Evolutionary conservation across 176 grass and related monocot genomes (phyloP).

Genomic region (Raddia distichophylla): DNA sequence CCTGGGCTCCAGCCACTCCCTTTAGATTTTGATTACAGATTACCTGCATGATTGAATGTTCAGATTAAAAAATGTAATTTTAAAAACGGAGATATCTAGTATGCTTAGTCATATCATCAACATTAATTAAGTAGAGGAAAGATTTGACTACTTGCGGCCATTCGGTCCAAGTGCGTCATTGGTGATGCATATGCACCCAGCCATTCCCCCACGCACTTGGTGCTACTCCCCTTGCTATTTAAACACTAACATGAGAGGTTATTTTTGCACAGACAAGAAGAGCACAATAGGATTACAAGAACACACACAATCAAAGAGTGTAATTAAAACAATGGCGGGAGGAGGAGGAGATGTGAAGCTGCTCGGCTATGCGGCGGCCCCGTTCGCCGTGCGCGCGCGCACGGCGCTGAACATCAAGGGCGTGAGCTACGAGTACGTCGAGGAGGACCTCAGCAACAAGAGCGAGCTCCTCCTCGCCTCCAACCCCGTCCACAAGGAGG

Average conservation of each 20-base stretch:
- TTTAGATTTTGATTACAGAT: too few relatives aligned
- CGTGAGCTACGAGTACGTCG: conserved; percentile 41
- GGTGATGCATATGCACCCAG: conserved; percentile 33
- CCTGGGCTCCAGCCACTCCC: too few relatives aligned
- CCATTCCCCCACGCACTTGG: not conserved
- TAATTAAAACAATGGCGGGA: not conserved
- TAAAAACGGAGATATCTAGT: too few relatives aligned
- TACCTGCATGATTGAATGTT: too few relatives aligned
- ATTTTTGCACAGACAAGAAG: not conserved
- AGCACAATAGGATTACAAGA: not conserved
- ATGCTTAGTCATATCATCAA: too few relatives aligned
- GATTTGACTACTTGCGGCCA: too few relatives aligned
- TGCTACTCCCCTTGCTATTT: too few relatives aligned
- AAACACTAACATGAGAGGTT: not conserved
- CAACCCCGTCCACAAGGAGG: not conserved
- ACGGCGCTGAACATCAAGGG: conserved; percentile 61
- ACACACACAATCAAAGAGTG: not conserved
- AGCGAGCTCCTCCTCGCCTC: conserved; percentile 51
- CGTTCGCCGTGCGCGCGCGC: conserved; percentile 40
- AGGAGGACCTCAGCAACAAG: conserved; percentile 43
- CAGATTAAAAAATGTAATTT: too few relatives aligned
- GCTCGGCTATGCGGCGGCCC: conserved; percentile 28
- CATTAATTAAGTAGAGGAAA: too few relatives aligned
- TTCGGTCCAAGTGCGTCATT: not conserved
- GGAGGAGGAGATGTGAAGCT: conserved; percentile 34